phyloP scores from a whole-genome alignment of 495 filamentous ascomycete genomes.

The Penicillium canariense region DNA sequence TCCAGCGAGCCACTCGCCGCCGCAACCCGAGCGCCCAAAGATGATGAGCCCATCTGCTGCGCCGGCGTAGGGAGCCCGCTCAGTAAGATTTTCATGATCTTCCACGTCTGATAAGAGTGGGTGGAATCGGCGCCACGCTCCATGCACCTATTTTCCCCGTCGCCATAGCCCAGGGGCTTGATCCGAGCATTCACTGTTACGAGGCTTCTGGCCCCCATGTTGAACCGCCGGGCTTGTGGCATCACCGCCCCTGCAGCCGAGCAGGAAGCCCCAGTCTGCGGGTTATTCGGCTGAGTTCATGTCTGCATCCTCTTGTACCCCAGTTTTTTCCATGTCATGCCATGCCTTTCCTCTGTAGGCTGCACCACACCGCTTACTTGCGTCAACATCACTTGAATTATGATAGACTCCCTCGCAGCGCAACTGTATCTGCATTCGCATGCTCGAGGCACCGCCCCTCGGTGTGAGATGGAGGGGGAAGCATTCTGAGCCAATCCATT shows the following conservation, averaged over 20 bases:
- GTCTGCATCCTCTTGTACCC: not conserved
- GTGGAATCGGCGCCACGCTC: not conserved
- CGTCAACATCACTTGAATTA: not conserved
- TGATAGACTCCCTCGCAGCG: not conserved
- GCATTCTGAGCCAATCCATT: not conserved
- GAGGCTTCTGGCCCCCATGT: not conserved
- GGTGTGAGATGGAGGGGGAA: not conserved
- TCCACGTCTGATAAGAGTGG: not conserved
- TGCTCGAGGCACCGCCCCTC: not conserved
- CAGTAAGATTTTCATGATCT: not conserved
- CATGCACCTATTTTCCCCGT: not conserved
- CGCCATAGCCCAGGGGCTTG: not conserved
- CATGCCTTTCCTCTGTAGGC: not conserved
- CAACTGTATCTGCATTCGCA: not conserved
- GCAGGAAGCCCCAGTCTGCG: not conserved
- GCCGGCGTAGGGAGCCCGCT: conserved; percentile 7
- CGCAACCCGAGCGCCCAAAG: conserved; percentile 9
- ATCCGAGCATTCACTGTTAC: not conserved
- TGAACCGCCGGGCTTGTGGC: not conserved
- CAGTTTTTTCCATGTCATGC: not conserved
- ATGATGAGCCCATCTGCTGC: conserved; percentile 11
- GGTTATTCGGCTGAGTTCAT: not conserved
- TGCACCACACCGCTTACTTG: not conserved
- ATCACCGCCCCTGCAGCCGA: not conserved
- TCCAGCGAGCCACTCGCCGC: conserved; percentile 10